A percentile compares a stretch with the other conserved stretches of the same genome.
phyloP scores from a whole-genome alignment of 2,329 filamentous ascomycete genomes.

The Aureobasidium sp. region DNA sequence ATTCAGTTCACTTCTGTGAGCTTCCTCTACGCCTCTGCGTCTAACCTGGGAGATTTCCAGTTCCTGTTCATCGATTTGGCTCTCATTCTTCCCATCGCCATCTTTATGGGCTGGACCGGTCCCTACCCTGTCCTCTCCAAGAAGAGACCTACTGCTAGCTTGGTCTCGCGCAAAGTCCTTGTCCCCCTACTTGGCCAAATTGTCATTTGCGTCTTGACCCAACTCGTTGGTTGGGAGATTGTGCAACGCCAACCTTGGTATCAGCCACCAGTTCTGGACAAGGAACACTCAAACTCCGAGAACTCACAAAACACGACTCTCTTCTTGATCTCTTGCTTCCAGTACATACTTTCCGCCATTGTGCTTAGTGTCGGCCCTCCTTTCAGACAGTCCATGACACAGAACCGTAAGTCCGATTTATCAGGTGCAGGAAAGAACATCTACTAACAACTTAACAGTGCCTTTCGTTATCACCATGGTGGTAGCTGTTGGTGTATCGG shows the following conservation, averaged over 20 bases:
- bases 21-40: slow-evolving; percentile 89
- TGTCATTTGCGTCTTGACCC: slow-evolving; percentile 67
- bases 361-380: slow-evolving; percentile 87
- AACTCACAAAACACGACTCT: slow-evolving; percentile 92
- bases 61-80: slow-evolving; percentile 93
- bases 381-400: slow-evolving; percentile 71
- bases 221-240: slow-evolving; percentile 64
- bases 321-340: slow-evolving; percentile 86
- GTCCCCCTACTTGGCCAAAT: slow-evolving; percentile 88
- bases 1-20: slow-evolving; percentile 97
- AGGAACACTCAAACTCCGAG: slow-evolving; percentile 72
- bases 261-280: slow-evolving; percentile 68
- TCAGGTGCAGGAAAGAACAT: background rate
- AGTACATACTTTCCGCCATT: slow-evolving; percentile 86
- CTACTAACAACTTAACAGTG: slow-evolving; percentile 43
- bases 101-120: slow-evolving; percentile 98
- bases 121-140: slow-evolving; percentile 68
- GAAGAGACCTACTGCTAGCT: slow-evolving; percentile 84
- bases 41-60: slow-evolving; percentile 95
- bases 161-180: slow-evolving; percentile 88
- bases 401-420: slow-evolving; percentile 59
- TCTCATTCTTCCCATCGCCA: slow-evolving; percentile 89
- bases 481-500: slow-evolving; percentile 57
- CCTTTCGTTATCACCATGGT: slow-evolving; percentile 77
- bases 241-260: slow-evolving; percentile 82